Evolutionary conservation across 2,329 filamentous ascomycete species (phyloP).

Genomic region (Ascochyta clinopodiicola): DNA sequence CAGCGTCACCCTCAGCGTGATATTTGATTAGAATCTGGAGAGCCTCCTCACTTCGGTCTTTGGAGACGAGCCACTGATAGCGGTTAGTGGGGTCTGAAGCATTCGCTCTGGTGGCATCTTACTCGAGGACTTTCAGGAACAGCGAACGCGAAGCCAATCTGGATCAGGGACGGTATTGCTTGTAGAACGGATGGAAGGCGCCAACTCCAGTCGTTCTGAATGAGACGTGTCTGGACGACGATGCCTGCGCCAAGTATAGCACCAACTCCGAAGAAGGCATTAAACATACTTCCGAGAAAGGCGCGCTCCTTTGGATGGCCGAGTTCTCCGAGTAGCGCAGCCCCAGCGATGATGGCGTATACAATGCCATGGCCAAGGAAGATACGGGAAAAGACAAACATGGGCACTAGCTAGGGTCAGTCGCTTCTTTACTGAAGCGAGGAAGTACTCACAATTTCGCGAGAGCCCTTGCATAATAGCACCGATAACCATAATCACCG

Average conservation of each 20-base stretch:
- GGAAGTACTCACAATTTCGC: conserved; percentile 40
- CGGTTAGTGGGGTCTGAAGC: too few relatives aligned
- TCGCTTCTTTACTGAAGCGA: not conserved
- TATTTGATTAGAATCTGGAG: conserved; percentile 67
- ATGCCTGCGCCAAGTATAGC: conserved; percentile 64
- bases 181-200: conserved; percentile 70
- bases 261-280: conserved; percentile 71
- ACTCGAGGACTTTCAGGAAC: conserved; percentile 69
- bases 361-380: conserved; percentile 72
- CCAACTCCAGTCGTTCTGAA: conserved; percentile 70
- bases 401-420: conserved; percentile 30
- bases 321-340: conserved; percentile 69
- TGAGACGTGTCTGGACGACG: conserved; percentile 67
- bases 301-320: conserved; percentile 72
- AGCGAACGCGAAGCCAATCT: conserved; percentile 67
- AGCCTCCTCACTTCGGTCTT: conserved; percentile 68
- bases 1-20: conserved; percentile 67
- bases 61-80: conserved; percentile 63
- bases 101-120: too few relatives aligned
- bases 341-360: conserved; percentile 68
- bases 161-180: conserved; percentile 66
- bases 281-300: conserved; percentile 71
- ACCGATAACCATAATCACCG: conserved; percentile 61
- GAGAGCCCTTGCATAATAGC: conserved; percentile 64
- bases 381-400: conserved; percentile 67